Percentiles rank a stretch among this genome's conserved stretches.
phyloP scores from a whole-genome alignment of 169 alveolate genomes.

The Theileria sp. region DNA sequence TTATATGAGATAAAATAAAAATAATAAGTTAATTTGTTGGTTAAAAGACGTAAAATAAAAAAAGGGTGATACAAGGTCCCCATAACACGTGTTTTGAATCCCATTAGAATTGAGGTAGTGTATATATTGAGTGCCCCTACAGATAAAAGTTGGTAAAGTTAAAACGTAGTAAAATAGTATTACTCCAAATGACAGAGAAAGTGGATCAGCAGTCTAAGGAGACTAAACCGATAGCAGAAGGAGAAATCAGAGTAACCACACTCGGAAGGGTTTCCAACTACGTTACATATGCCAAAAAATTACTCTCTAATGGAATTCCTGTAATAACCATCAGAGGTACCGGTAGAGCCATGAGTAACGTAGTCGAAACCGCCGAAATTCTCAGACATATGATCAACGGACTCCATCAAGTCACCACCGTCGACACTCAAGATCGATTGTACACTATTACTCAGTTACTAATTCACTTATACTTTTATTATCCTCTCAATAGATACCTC shows the following conservation, averaged over 20 bases:
- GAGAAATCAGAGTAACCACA: slow-evolving; percentile 83
- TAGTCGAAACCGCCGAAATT: slow-evolving; percentile 83
- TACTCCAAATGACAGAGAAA: slow-evolving; percentile 60
- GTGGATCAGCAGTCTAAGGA: slow-evolving; percentile 67
- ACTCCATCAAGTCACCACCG: slow-evolving; percentile 79
- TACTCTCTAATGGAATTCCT: slow-evolving; percentile 74
- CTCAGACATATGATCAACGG: slow-evolving; percentile 82
- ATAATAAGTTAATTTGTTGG: too few relatives aligned
- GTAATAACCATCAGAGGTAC: slow-evolving; percentile 83
- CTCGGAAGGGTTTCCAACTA: slow-evolving; percentile 80
- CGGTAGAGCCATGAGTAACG: slow-evolving; percentile 86
- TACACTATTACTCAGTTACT: neutral
- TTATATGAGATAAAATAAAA: too few relatives aligned
- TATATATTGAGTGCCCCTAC: neutral
- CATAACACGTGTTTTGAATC: neutral
- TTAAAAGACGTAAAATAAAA: too few relatives aligned
- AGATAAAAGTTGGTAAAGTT: neutral
- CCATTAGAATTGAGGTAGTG: neutral
- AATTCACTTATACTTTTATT: too few relatives aligned
- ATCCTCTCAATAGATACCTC: too few relatives aligned
- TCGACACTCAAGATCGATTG: slow-evolving; percentile 61
- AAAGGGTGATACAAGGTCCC: neutral
- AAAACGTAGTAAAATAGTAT: neutral
- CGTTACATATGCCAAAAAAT: slow-evolving; percentile 78
- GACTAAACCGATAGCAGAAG: slow-evolving; percentile 73